Evolutionary conservation across 352 stramenopile genomes (phyloP).

Genomic region (Phytophthora idaei): DNA sequence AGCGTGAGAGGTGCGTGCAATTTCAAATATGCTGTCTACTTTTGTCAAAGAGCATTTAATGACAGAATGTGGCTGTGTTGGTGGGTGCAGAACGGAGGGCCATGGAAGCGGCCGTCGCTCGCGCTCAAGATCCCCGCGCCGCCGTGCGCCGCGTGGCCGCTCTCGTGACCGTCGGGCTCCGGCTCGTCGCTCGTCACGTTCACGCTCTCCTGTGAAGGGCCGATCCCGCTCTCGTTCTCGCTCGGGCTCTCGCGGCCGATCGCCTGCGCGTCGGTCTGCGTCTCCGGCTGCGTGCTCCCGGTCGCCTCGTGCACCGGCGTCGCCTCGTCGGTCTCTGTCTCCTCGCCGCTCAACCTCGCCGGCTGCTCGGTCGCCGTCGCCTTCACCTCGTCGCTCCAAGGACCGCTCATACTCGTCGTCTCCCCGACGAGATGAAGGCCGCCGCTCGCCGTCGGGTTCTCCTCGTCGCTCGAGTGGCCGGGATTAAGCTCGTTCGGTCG

Average conservation of each 20-base stretch:
- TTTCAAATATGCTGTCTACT: neutral
- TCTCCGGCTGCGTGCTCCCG: constrained; percentile 30
- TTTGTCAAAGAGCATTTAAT: neutral
- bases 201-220: constrained; percentile 54
- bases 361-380: constrained; percentile 48
- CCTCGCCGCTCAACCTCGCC: constrained; percentile 45
- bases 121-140: constrained; percentile 43
- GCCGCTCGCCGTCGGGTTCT: constrained; percentile 65
- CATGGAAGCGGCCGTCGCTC: constrained; percentile 38
- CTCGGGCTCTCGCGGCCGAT: constrained; percentile 50
- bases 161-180: constrained; percentile 51
- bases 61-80: neutral
- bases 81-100: constrained; percentile 33
- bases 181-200: constrained; percentile 53
- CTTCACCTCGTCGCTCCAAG: constrained; percentile 47
- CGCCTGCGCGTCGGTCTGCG: constrained; percentile 32
- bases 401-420: constrained; percentile 57
- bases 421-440: constrained; percentile 44
- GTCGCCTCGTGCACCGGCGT: constrained; percentile 24
- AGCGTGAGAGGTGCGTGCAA: constrained; percentile 64
- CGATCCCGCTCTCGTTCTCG: constrained; percentile 47
- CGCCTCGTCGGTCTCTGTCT: constrained; percentile 26
- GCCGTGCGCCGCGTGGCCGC: constrained; percentile 33
- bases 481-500: constrained; percentile 37
- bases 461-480: constrained; percentile 43